Conservation (phyloP, 2,329 filamentous ascomycete genomes). For the Alternaria viburni region DNA sequence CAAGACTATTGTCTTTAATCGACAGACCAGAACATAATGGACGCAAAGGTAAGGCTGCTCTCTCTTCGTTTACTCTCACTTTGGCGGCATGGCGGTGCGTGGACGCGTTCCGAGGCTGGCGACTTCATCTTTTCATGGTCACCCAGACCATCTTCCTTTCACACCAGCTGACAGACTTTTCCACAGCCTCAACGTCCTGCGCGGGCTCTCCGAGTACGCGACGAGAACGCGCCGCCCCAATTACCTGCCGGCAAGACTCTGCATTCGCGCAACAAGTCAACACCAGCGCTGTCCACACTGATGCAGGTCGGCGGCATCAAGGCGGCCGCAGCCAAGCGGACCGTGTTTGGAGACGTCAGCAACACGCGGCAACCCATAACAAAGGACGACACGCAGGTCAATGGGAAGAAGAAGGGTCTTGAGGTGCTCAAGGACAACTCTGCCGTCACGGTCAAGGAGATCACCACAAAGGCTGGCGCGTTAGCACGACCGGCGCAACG, state of each 20-base stretch:
- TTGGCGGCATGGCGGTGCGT: not conserved
- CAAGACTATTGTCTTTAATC: slow-evolving; percentile 25
- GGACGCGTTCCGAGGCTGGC: slow-evolving; percentile 4
- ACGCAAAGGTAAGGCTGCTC: slow-evolving; percentile 51
- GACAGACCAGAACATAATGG: slow-evolving; percentile 44
- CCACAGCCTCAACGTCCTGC: slow-evolving; percentile 71
- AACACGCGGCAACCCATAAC: slow-evolving; percentile 60
- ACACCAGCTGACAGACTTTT: slow-evolving; percentile 25
- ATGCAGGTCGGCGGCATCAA: slow-evolving; percentile 64
- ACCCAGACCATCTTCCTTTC: slow-evolving; percentile 1
- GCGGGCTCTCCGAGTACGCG: slow-evolving; percentile 65
- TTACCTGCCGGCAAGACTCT: slow-evolving; percentile 57
- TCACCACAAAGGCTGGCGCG: slow-evolving; percentile 51
- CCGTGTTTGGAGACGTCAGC: slow-evolving; percentile 82
- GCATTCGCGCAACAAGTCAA: slow-evolving; percentile 84
- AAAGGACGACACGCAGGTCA: slow-evolving; percentile 64
- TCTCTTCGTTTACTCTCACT: not conserved
- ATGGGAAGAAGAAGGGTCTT: slow-evolving; percentile 49
- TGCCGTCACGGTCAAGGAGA: slow-evolving; percentile 43
- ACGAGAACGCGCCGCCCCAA: slow-evolving; percentile 69
- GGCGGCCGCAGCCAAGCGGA: slow-evolving; percentile 72
- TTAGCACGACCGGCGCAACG: slow-evolving; percentile 68
- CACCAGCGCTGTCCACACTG: slow-evolving; percentile 64
- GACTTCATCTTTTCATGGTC: slow-evolving; percentile 7
- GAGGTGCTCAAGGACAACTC: slow-evolving; percentile 43